A percentile compares a stretch with the other conserved stretches of the same genome.
Conservation (phyloP, 371 early-diverging fungal species). For the Capillidium heterosporum region DNA sequence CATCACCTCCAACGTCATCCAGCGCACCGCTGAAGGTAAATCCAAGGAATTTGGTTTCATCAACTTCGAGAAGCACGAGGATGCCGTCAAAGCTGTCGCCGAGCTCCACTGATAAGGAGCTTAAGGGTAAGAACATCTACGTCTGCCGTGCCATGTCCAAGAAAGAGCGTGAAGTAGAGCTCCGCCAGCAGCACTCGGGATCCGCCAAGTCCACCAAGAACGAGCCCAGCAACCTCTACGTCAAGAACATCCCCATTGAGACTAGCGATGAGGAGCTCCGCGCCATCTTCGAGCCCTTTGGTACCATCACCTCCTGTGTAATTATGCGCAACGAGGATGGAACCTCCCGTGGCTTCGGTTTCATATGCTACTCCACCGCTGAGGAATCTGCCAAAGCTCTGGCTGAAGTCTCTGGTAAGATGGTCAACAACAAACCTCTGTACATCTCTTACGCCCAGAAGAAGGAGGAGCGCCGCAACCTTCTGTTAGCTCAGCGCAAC, state of each 20-base stretch:
- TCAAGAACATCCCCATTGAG: conserved; percentile 94
- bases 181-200: conserved; percentile 85
- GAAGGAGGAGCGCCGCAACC: conserved; percentile 83
- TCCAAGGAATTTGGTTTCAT: conserved; percentile 93
- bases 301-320: conserved; percentile 90
- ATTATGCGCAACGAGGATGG: conserved; percentile 91
- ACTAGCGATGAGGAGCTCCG: conserved; percentile 89
- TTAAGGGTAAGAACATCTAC: conserved; percentile 80
- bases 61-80: conserved; percentile 88
- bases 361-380: conserved; percentile 79
- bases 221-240: conserved; percentile 94
- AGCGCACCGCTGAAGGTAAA: conserved; percentile 56
- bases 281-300: conserved; percentile 87
- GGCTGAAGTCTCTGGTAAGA: conserved; percentile 79
- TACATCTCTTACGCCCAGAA: conserved; percentile 96
- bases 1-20: conserved; percentile 66
- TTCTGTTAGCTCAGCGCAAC: conserved; percentile 87
- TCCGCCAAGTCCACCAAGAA: conserved; percentile 89
- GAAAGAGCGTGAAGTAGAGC: conserved; percentile 92
- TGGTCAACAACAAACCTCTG: conserved; percentile 88
- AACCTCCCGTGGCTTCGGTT: conserved; percentile 68
- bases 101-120: conserved; percentile 84
- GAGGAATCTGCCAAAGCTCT: conserved; percentile 85
- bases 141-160: conserved; percentile 98
- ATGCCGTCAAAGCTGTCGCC: conserved; percentile 82